These are phyloP conservation scores for Trichoderma pleuroti DNA, from an alignment of 2,329 filamentous ascomycete genomes.

Conservation along the genomic window DNA sequence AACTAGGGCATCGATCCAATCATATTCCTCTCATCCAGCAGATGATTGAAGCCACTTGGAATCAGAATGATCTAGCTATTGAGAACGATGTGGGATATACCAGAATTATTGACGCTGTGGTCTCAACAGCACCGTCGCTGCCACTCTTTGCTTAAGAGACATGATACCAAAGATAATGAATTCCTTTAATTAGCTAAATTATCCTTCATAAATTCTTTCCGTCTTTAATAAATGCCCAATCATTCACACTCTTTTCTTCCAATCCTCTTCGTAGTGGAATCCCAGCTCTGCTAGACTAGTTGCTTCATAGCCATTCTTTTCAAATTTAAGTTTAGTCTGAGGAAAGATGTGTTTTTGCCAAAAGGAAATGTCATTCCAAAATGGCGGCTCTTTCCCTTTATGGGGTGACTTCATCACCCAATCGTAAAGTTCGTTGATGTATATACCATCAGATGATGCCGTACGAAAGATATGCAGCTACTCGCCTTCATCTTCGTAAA, in stretches of 20 bases:
- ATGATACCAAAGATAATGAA: not conserved
- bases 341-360: constrained; percentile 69
- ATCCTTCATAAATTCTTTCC: not conserved
- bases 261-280: not conserved
- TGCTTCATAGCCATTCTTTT: not conserved
- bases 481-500: constrained; percentile 47
- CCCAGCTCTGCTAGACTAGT: not conserved
- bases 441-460: constrained; percentile 55
- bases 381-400: constrained; percentile 62
- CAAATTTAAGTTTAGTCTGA: constrained; percentile 53
- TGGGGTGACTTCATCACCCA: constrained; percentile 53
- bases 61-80: constrained; percentile 17
- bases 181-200: not conserved
- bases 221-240: not conserved
- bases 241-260: not conserved
- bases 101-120: constrained; percentile 12
- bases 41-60: constrained; percentile 14
- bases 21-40: constrained; percentile 8
- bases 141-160: constrained; percentile 4
- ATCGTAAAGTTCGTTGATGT: constrained; percentile 65
- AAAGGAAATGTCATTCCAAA: constrained; percentile 66
- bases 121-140: constrained; percentile 8
- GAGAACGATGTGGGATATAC: constrained; percentile 7
- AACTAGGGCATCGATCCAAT: constrained; percentile 2
- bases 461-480: constrained; percentile 31